Evolutionary conservation across 768 basidiomycete genomes (phyloP), one percentile per base, ranked within the genome.

Genomic region (Mycena indigotica): DNA sequence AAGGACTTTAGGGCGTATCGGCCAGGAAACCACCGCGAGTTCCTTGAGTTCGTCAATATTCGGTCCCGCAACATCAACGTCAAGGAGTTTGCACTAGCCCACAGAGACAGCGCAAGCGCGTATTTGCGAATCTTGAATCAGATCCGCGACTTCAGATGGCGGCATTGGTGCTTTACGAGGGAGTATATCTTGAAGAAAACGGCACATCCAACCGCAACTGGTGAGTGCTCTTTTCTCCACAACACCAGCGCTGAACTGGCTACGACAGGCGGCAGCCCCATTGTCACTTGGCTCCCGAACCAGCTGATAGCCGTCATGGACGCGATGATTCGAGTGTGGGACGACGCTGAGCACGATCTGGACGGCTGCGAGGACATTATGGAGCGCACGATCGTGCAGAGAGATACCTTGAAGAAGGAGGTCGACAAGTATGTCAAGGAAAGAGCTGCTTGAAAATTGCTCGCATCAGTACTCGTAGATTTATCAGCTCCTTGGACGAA

Each of bases 121-220:
- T 70, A 67, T 55, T 54, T 70, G 41, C 58, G 61, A 26, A 63
- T 63, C 39, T 29, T 68, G 38, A 67, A 70, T 48, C 63, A 70
- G 53, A 63, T 69, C 0, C 63, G 69, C 52, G 69, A 73, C 25
- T 69, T 73, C 53, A 54, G 72, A 16, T 66, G 69, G 61, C 63
- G 72, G 10, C 72, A 73, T 45, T 73, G 72, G 72, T 62, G 68
- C 44, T 73, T 72, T 60, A 73, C 72, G 5, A 66, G 66, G 49
- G 69, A 71, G 50, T 72, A 71, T 51, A 72, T 73, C 28, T 50
- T 73, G 28, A 65, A 67, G 55, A 61, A 65, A 41, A 67, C 65
- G 12, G 55, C 58, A 13, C 65, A 70, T 51, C 61, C 63, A 17
- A 67, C 67, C 38, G 72, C 72, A 16, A 73, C 72, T 3, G 72